A percentile compares a stretch with the other conserved stretches of the same genome.
Conservation (phyloP, 1,284 basidiomycete genomes). For the Fomitopsis pinicola region DNA sequence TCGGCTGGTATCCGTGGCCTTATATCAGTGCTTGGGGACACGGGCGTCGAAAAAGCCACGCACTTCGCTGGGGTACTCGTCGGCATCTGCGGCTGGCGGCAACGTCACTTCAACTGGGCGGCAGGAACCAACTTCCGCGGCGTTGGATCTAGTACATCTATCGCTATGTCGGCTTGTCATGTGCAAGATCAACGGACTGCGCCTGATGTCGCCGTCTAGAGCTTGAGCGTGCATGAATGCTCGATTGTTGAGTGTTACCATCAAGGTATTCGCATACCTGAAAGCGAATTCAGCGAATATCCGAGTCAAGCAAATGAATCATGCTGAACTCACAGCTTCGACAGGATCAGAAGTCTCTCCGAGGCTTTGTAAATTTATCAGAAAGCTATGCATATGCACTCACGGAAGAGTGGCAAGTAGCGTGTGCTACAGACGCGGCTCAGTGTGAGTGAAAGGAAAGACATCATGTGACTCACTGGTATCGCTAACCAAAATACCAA, state of each 20-base stretch:
- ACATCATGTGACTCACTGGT: neutral
- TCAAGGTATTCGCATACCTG: slow-evolving; percentile 1
- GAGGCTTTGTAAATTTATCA: neutral
- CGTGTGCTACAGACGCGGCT: neutral
- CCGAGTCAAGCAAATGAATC: neutral
- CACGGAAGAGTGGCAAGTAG: neutral
- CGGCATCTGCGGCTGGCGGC: neutral
- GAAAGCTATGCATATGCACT: neutral
- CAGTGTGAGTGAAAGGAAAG: neutral
- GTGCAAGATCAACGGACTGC: neutral
- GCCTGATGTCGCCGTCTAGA: neutral
- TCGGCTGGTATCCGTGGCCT: no score
- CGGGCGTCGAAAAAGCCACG: neutral
- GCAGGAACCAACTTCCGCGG: neutral
- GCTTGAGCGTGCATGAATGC: neutral
- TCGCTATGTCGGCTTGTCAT: neutral
- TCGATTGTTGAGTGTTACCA: slow-evolving; percentile 1
- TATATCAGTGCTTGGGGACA: no score
- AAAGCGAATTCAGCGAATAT: neutral
- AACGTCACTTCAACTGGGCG: neutral
- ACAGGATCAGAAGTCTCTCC: neutral
- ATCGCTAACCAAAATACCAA: neutral
- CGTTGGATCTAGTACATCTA: no score
- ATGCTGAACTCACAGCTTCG: neutral
- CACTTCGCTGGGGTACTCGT: neutral